A percentile compares a stretch with the other conserved stretches of the same genome.
phyloP scores from a whole-genome alignment of 441 rosid genomes.

The Hura crepitans region DNA sequence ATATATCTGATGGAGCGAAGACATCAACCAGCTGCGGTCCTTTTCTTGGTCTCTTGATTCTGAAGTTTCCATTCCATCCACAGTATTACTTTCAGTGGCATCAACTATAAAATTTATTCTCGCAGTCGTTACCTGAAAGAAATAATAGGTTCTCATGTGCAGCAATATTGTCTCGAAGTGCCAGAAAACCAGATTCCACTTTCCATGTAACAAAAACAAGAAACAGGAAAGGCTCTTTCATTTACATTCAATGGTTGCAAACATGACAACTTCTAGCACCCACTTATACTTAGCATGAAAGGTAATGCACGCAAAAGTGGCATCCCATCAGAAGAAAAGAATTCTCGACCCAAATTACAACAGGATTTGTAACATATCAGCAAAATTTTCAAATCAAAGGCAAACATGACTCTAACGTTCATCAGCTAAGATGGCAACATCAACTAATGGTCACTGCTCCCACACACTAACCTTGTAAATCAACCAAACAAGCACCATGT shows the following conservation, averaged over 20 bases:
- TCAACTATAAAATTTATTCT: constrained; percentile 92
- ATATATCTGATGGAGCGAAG: constrained; percentile 92
- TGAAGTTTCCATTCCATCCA: constrained; percentile 46
- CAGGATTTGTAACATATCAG: neutral
- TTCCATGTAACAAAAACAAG: constrained; percentile 14
- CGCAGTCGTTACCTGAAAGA: constrained; percentile 74
- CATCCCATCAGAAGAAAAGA: neutral
- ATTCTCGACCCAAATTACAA: neutral
- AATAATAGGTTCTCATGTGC: constrained; percentile 7
- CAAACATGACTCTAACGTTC: no score
- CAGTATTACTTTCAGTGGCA: constrained; percentile 43
- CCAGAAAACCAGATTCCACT: constrained; percentile 9
- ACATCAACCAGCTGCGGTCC: constrained; percentile 86
- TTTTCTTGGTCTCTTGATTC: constrained; percentile 58
- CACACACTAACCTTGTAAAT: neutral
- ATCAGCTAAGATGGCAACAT: no score
- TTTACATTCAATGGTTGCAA: constrained; percentile 15
- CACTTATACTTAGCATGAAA: neutral
- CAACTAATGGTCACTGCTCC: neutral
- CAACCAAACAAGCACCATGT: neutral
- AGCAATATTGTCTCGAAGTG: neutral
- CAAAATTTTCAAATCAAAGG: constrained; percentile 6
- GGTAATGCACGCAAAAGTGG: neutral
- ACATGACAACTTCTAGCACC: neutral
- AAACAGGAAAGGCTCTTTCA: constrained; percentile 6